Conservation (phyloP, 306 rosid species). For the Senna siamea region DNA sequence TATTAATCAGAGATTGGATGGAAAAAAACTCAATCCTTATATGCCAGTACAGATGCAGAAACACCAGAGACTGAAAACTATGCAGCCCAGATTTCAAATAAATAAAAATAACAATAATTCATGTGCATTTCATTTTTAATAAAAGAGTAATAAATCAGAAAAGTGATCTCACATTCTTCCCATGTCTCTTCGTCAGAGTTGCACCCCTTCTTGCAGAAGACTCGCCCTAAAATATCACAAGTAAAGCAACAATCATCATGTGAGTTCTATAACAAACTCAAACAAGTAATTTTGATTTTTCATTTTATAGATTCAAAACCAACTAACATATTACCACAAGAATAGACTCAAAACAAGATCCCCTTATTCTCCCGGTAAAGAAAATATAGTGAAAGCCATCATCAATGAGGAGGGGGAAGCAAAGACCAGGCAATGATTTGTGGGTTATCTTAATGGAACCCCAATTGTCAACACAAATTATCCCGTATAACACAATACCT, state of each 20-base stretch:
- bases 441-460: background rate
- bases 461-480: background rate
- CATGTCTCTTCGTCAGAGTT: constrained; percentile 70
- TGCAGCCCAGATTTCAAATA: background rate
- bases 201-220: constrained; percentile 97
- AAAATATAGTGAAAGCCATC: background rate
- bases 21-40: background rate
- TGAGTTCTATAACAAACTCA: background rate
- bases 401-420: background rate
- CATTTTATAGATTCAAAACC: background rate
- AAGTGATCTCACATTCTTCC: constrained; percentile 75
- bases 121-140: background rate
- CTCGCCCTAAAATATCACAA: constrained; percentile 70
- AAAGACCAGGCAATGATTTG: background rate
- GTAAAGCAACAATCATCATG: background rate
- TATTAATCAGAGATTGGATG: background rate
- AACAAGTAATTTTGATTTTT: background rate
- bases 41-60: constrained; percentile 20
- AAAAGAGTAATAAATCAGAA: background rate
- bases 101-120: background rate
- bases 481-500: background rate
- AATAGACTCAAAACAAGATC: constrained; percentile 1
- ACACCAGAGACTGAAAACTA: constrained; percentile 6
- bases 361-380: background rate
- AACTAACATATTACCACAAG: background rate